A percentile compares a stretch with the other conserved stretches of the same genome.
Conservation (phyloP, 2,329 filamentous ascomycete genomes). For the Beauveria sp. region DNA sequence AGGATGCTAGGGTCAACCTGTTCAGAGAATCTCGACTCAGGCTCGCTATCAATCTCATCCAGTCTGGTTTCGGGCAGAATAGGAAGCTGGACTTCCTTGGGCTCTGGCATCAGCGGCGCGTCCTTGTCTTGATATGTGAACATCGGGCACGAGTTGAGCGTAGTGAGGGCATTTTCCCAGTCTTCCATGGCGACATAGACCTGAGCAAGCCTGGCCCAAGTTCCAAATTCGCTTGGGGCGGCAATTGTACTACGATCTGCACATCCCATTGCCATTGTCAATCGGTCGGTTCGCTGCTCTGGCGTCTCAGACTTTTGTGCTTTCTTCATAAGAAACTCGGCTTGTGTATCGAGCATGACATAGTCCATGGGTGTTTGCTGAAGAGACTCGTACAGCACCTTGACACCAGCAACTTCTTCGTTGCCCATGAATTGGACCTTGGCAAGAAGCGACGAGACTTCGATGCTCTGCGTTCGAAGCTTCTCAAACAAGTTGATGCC, state of each 20-base stretch:
- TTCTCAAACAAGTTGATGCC: constrained; percentile 98
- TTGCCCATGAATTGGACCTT: constrained; percentile 91
- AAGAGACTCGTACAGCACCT: constrained; percentile 78
- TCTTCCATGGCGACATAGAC: constrained; percentile 92
- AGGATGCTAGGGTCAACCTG: constrained; percentile 80
- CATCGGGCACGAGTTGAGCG: constrained; percentile 98
- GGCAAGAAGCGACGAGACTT: constrained; percentile 87
- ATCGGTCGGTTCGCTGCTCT: constrained; percentile 55
- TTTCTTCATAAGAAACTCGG: constrained; percentile 84
- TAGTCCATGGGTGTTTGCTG: constrained; percentile 97
- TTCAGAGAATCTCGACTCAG: constrained; percentile 71
- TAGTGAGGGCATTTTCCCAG: constrained; percentile 92
- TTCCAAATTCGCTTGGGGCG: constrained; percentile 93
- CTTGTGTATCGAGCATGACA: constrained; percentile 89
- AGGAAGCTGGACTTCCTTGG: constrained; percentile 78
- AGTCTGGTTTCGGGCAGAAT: constrained; percentile 82
- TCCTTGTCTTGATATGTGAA: constrained; percentile 99
- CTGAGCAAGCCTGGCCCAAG: constrained; percentile 89
- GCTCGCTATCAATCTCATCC: constrained; percentile 93
- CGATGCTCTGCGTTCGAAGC: constrained; percentile 78
- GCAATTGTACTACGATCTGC: constrained; percentile 92
- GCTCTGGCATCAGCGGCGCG: constrained; percentile 87
- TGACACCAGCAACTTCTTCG: constrained; percentile 92
- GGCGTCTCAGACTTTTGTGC: constrained; percentile 49
- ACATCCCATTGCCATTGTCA: constrained; percentile 82